These are phyloP conservation scores for Drosera capensis DNA, from an alignment of 148 eudicot genomes.

Conservation along the genomic window DNA sequence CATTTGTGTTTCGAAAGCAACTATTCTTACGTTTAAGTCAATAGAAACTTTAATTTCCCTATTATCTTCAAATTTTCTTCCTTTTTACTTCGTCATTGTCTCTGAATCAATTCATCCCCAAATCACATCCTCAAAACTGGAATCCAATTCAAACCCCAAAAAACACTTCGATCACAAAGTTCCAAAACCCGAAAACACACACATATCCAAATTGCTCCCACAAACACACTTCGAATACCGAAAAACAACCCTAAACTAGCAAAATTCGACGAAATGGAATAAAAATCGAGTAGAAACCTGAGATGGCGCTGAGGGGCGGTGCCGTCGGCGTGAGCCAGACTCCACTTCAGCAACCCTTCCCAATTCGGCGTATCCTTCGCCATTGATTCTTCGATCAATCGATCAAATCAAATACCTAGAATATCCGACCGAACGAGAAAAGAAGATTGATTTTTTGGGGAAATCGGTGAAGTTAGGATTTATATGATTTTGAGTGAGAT, in stretches of 20 bases:
- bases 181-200: not conserved
- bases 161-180: not conserved
- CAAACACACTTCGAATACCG: not conserved
- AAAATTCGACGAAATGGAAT: not conserved
- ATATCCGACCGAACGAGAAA: too few species aligned
- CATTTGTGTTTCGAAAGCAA: too few species aligned
- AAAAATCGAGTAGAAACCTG: constrained; percentile 22
- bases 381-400: too few species aligned
- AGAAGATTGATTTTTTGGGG: too few species aligned
- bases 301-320: constrained; percentile 47
- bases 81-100: too few species aligned
- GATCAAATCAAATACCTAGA: too few species aligned
- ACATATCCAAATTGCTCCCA: not conserved
- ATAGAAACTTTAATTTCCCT: too few species aligned
- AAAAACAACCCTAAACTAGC: not conserved
- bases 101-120: too few species aligned
- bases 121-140: not conserved
- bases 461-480: too few species aligned
- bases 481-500: too few species aligned
- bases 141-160: not conserved
- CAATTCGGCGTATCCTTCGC: constrained; percentile 66
- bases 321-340: constrained; percentile 73
- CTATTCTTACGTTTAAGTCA: too few species aligned
- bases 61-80: too few species aligned
- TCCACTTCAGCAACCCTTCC: constrained; percentile 92